Base-by-base conservation (phyloP, 139 green algal species). In the Helicosporidium sp. region DNA sequence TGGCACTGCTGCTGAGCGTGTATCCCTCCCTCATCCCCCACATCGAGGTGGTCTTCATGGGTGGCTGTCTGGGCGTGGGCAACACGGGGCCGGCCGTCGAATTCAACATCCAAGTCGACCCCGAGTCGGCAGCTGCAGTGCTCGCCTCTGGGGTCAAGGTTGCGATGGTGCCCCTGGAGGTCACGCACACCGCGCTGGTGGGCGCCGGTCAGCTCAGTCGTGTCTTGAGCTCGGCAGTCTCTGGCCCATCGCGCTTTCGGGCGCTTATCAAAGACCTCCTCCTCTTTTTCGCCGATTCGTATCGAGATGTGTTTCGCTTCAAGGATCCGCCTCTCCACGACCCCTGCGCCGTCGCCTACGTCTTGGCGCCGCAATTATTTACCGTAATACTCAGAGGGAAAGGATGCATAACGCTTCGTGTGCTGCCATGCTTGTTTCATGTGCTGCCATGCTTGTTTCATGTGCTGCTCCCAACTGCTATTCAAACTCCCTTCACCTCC, bases 111-210 rank as follows among this genome's bases (percentile, higher is more conserved):
- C 68, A 80, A 65, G 74, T 46, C 1, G 81, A 94, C 48, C 85
- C 84, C 20, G 78, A 94, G 46, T 85, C 84, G 15, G 83, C 81
- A 0, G 70, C 75, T 17, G 57, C 85, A 0, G 83, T 97, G 20
- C 85, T 96, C 35, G 59, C 91, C 42, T 61, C 47, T 2, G 75
- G 74, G 0, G 66, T 74, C 22, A 57, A 43, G 0, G 54, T 95
- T 6, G 78, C 72, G 12, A 94, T 97, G 85, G 66, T 96, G 26
- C 87, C 87, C 0, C 54, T 96, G 8, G 87, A 97, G 66, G 79
- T 94, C 6, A 91, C 85, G 0, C 84, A 95, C 60, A 93, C 78
- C 3, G 84, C 81, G 2, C 60, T 95, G 18, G 78, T 71, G 12
- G 89, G 80, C 6, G 60, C 70, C 7, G 46, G 58, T 1, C 65